phyloP scores from a whole-genome alignment of 2,329 filamentous ascomycete genomes.

The Sordariomycetes sp. region DNA sequence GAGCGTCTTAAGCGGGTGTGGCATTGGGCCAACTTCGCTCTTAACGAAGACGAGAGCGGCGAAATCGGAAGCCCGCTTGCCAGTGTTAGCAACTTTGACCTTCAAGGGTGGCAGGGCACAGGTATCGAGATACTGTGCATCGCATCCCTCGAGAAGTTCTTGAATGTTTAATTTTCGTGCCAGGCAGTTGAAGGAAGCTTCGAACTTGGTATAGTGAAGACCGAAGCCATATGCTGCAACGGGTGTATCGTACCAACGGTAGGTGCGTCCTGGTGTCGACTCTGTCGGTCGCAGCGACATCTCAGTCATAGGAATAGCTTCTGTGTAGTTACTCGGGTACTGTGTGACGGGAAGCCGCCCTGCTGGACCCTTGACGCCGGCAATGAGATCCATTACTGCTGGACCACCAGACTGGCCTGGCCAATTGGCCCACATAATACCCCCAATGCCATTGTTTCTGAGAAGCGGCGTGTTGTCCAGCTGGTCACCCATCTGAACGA shows the following conservation, averaged over 20 bases:
- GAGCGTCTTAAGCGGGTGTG: slow-evolving; percentile 42
- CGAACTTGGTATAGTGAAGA: slow-evolving; percentile 49
- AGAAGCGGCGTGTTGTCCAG: slow-evolving; percentile 42
- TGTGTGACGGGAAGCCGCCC: slow-evolving; percentile 45
- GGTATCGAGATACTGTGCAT: slow-evolving; percentile 26
- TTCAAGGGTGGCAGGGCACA: slow-evolving; percentile 25
- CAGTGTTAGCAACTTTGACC: slow-evolving; percentile 38
- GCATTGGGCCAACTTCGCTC: slow-evolving; percentile 33
- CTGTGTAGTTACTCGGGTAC: slow-evolving; percentile 42
- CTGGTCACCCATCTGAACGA: slow-evolving; percentile 42
- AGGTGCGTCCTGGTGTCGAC: slow-evolving; percentile 43
- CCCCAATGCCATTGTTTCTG: slow-evolving; percentile 34
- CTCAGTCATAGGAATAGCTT: slow-evolving; percentile 41
- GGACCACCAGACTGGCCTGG: slow-evolving; percentile 50
- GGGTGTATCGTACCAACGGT: slow-evolving; percentile 46
- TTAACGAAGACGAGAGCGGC: slow-evolving; percentile 40
- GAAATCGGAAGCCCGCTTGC: slow-evolving; percentile 37
- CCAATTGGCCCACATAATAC: slow-evolving; percentile 49
- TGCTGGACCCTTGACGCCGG: slow-evolving; percentile 38
- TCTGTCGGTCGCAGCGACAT: slow-evolving; percentile 42
- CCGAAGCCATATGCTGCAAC: slow-evolving; percentile 46
- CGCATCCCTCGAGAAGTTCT: slow-evolving; percentile 21
- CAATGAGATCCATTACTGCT: slow-evolving; percentile 44
- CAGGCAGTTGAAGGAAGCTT: slow-evolving; percentile 8
- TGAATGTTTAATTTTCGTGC: slow-evolving; percentile 17